A percentile compares a stretch with the other conserved stretches of the same genome.
These are phyloP conservation scores for Podospora sp. DNA, from an alignment of 495 filamentous ascomycete genomes.

Conservation along the genomic window DNA sequence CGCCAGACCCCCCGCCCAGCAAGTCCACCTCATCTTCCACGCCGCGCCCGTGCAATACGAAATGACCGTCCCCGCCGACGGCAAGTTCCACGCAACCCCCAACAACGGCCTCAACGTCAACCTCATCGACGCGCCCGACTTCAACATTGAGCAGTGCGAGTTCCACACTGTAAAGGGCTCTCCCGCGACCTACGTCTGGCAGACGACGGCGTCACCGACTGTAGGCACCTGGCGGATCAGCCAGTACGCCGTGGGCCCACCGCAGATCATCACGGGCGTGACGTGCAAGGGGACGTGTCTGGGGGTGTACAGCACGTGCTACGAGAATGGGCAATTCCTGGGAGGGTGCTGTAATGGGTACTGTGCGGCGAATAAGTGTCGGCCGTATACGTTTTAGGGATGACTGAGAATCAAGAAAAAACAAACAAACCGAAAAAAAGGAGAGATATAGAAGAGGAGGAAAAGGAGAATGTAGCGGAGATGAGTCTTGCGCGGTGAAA, in stretches of 20 bases:
- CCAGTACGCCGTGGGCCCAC: constrained; percentile 17
- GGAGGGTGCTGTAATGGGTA: constrained; percentile 18
- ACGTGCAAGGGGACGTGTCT: constrained; percentile 10
- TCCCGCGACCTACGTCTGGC: constrained; percentile 1
- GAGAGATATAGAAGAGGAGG: too few relatives aligned
- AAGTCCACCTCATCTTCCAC: constrained; percentile 15
- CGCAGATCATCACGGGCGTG: constrained; percentile 9
- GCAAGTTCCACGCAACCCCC: constrained; percentile 12
- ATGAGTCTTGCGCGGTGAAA: too few relatives aligned
- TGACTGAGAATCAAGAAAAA: too few relatives aligned
- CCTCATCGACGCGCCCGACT: constrained; percentile 18
- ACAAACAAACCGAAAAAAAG: too few relatives aligned
- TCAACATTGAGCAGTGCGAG: constrained; percentile 19
- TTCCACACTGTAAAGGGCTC: constrained; percentile 1
- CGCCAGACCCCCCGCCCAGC: background rate
- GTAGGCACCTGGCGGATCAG: background rate
- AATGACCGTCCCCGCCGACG: constrained; percentile 13
- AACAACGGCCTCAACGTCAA: constrained; percentile 18
- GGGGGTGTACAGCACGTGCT: constrained; percentile 11
- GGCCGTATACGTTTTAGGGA: constrained; percentile 13
- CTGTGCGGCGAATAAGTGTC: constrained; percentile 18
- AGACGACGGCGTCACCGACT: background rate
- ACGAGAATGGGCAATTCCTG: background rate
- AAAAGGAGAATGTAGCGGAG: too few relatives aligned
- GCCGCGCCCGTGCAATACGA: constrained; percentile 16